Base-by-base conservation (phyloP, 2,329 filamentous ascomycete species). In the Penicillium hesseltinei region DNA sequence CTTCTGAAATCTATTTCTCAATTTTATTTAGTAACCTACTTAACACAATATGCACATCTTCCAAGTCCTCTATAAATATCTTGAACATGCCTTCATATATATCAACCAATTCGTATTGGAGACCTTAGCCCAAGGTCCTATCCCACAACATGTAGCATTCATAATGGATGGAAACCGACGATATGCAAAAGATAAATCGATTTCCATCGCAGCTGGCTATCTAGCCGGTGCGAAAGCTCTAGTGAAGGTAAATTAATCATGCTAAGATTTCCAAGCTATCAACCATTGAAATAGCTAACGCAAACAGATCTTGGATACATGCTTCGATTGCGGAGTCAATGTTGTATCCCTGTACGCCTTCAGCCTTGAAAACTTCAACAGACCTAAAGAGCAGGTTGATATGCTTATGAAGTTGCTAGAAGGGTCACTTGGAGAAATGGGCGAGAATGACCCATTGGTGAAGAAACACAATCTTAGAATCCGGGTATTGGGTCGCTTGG, bases 151-250 rank as follows among this genome's bases (percentile, higher is more conserved):
- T 47, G 36, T 62, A 11, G 60, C 54, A 5, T 45, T 61, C 38
- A 56, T 59, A 29, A 59, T 61, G 60, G 59, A 62, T 21, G 59
- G 59, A 10, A 62, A 61, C 23, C 55, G 60, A n/a, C 59, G 51
- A 7, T 61, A 58, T 19, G 59, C 59, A 33, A 52, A 39, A 31
- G 21, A 36, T 4, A 35, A 49, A 13, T 8, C 23, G 21, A 33
- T 52, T 6, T 36, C 31, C 6, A n/a, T 52, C 3, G 31, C 40
- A 2, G 31, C 25, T 19, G 50, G 50, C 1, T 33, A 44, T 15
- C 38, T 42, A 5, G 39, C 50, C 23, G 50, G 50, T 38, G 23
- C n/a, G 7, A 36, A 19, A 5, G 23, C 21, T 27, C 17, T 45
- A 46, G 31, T 33, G 9, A 29, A 51, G 19, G 48, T 33, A 21